Conservation (phyloP, 495 filamentous ascomycete species). For the Hapsidospora chrysogenum region DNA sequence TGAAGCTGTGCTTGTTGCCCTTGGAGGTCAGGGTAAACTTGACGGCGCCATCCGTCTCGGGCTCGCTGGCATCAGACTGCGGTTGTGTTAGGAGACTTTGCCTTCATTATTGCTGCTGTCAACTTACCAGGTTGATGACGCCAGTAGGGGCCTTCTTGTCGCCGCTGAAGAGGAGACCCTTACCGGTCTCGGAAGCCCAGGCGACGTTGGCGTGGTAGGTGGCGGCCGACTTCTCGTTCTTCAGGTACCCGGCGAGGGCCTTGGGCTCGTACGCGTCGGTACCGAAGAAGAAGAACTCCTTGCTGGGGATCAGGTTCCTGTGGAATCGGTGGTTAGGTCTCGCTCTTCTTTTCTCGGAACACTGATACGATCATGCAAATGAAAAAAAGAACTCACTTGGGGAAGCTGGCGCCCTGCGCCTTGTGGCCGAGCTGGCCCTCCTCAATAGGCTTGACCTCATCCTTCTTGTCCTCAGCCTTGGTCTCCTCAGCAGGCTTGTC, state of each 20-base stretch:
- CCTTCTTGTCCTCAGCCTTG: constrained; percentile 28
- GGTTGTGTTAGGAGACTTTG: constrained; percentile 6
- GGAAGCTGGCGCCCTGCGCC: constrained; percentile 56
- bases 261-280: constrained; percentile 63
- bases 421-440: constrained; percentile 77
- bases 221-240: constrained; percentile 68
- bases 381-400: constrained; percentile 51
- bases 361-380: not conserved
- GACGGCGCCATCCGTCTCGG: constrained; percentile 50
- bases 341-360: not conserved
- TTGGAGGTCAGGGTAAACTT: constrained; percentile 75
- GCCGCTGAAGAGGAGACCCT: constrained; percentile 81
- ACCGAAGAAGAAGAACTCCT: constrained; percentile 77
- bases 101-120: not conserved
- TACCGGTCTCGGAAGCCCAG: constrained; percentile 85
- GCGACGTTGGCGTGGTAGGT: constrained; percentile 64
- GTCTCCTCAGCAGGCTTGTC: constrained; percentile 15
- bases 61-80: constrained; percentile 69
- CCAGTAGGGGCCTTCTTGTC: constrained; percentile 67
- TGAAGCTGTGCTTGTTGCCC: constrained; percentile 82
- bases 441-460: constrained; percentile 46
- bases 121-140: constrained; percentile 67
- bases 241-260: constrained; percentile 55
- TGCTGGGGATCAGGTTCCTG: constrained; percentile 30
- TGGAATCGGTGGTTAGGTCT: constrained; percentile 8